Evolutionary conservation across 768 basidiomycete species (phyloP), one percentile per base, ranked within the genome.

Genomic region (Exidia glandulosa): DNA sequence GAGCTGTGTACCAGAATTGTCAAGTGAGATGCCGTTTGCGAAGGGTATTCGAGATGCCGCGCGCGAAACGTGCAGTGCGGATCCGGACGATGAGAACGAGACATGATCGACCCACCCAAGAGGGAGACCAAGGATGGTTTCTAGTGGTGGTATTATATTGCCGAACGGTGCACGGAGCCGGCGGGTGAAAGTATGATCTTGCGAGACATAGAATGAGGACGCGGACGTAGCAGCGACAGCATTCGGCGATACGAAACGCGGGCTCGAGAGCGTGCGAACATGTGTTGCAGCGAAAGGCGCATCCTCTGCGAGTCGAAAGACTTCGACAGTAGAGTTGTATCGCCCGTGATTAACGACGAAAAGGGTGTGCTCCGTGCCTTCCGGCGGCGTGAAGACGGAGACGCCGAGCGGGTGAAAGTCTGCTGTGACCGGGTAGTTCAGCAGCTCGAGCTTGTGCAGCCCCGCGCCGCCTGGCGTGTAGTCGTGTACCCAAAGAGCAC

Each of bases 401-500:
- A 85, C 66, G 1, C 87, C 88, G 2, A 90, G 77, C 0, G 88
- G 87, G 64, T 89, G 88, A 65, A 88, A 90, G 64, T 83, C 81
- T 65, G 84, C 81, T 1, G 60, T 66, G 14, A 69, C 60, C 1
- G 87, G 88, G 64, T 83, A 88, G 5, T 76, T 76, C 2, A 58
- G 59, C 3, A 69, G 34, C 23, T 72, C 66, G 33, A 88, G 66
- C 1, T 71, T 63, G 34, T 73, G 72, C 1, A 78, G 70, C 47
- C 67, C 63, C 10, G 63, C 4, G 60, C 57, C 54, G n/a, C 61
- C 61, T 9, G 48, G 57, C 7, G 69, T 30, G 69, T 68, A 64
- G 13, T 64, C 56, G 19, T 84, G 79, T 3, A 87, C 54, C 80
- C 87, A 90, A 27, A 90, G 72, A 2, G 76, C 73, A 0, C 85